phyloP scores from a whole-genome alignment of 352 stramenopile species.

The Aphanomyces cochlioides region DNA sequence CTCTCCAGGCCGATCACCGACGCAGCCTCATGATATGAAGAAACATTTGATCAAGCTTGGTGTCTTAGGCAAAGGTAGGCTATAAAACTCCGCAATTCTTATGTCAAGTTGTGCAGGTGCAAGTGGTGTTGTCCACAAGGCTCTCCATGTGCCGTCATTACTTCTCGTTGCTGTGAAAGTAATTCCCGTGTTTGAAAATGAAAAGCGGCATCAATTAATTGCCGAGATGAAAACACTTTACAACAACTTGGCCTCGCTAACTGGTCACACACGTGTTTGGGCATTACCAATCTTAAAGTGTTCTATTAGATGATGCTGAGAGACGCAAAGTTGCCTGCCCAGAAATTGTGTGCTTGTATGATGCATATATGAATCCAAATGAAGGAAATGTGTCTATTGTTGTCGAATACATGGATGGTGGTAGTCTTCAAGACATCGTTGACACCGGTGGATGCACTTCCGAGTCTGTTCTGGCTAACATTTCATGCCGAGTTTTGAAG shows the following conservation, averaged over 20 bases:
- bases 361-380: conserved; percentile 91
- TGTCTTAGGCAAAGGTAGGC: conserved; percentile 49
- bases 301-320: conserved; percentile 21
- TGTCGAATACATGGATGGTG: conserved; percentile 96
- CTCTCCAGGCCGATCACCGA: conserved; percentile 38
- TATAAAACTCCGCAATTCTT: neutral
- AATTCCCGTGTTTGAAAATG: conserved; percentile 86
- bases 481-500: conserved; percentile 82
- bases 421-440: conserved; percentile 91
- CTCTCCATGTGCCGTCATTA: conserved; percentile 84
- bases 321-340: conserved; percentile 42
- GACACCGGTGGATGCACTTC: conserved; percentile 82
- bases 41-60: conserved; percentile 82
- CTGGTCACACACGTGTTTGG: conserved; percentile 37
- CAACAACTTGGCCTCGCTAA: conserved; percentile 78
- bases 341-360: conserved; percentile 89
- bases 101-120: conserved; percentile 42
- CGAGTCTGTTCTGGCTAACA: conserved; percentile 86
- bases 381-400: conserved; percentile 90
- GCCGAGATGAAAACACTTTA: conserved; percentile 81
- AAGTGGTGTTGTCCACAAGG: conserved; percentile 86
- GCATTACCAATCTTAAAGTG: conserved; percentile 40
- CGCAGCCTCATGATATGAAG: conserved; percentile 27
- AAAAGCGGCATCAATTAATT: conserved; percentile 85
- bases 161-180: conserved; percentile 88